Base-by-base conservation (phyloP, 2,329 filamentous ascomycete genomes). In the Mollisiaceae sp. region DNA sequence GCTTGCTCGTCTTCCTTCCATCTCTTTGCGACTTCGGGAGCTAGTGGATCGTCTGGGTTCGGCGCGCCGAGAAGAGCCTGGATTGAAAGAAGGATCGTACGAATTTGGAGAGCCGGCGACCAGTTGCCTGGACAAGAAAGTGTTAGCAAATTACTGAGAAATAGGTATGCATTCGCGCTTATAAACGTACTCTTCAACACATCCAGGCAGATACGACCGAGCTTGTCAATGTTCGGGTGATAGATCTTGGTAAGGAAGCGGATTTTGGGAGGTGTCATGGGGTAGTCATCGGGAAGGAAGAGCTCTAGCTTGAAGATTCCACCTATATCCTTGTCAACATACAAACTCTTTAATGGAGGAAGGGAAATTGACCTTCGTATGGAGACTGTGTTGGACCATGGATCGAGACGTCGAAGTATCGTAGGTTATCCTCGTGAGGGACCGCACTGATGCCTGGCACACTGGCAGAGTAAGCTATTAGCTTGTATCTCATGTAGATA, bases 161-260 rank as follows among this genome's bases (percentile, higher is more conserved):
- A 57, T 38, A 20, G 12, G 9, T n/a, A n/a, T 32, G 6, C 20
- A 20, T 4, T 35, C 8, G 14, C 12, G 50, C 56, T 50, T 38
- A 14, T 18, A 2, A 32, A 73, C 86, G 73, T 82, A 97, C 95
- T 97, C 84, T 99, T 99, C 65, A 99, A 82, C 39, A 99, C 95
- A 77, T 99, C 95, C 59, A 99, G 82, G 77, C 96, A 99, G 80
- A 99, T 99, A 67, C 95, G 91, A 67, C 95, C 95, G 1, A 99
- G 88, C 80, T 96, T 96, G 79, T 99, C 95, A 73, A 99, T 97
- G 78, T 99, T 99, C 60, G 95, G 95, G 79, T 99, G 96, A 81
- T 98, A 99, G 79, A 99, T 98, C 82, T 97, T 97, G 74, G 96
- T 99, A 60, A 99, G 85, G 81, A 99, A 99, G 63, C 95, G 92